A percentile compares a stretch with the other conserved stretches of the same genome.
Conservation (phyloP, 768 basidiomycete genomes). For the Suillus lakei region DNA sequence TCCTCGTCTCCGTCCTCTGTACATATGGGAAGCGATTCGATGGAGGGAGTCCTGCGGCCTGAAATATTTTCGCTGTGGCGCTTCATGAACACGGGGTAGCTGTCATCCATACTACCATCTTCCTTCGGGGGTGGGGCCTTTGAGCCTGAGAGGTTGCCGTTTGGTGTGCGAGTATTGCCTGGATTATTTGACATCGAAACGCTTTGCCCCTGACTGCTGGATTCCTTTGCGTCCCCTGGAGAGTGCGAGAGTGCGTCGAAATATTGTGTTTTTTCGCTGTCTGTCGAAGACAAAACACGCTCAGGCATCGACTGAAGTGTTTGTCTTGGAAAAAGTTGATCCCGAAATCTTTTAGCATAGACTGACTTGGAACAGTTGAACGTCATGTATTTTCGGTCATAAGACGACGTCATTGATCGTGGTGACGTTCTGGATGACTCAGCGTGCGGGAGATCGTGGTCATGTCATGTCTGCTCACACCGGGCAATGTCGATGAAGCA, state of each 20-base stretch:
- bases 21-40: conserved; percentile 29
- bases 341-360: background rate
- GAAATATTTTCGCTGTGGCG: background rate
- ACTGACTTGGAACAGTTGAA: background rate
- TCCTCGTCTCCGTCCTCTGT: conserved; percentile 12
- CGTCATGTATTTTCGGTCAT: background rate
- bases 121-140: background rate
- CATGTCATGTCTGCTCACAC: background rate
- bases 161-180: conserved; percentile 5
- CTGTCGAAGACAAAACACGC: conserved; percentile 11
- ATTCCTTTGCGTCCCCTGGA: background rate
- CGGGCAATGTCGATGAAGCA: background rate
- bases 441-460: background rate
- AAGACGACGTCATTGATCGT: background rate
- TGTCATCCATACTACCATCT: background rate
- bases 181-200: background rate
- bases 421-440: background rate
- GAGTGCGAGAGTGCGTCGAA: conserved; percentile 46
- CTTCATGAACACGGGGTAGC: background rate
- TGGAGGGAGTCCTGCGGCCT: conserved; percentile 18
- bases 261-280: conserved; percentile 44
- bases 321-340: background rate
- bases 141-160: background rate
- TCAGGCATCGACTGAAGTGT: background rate
- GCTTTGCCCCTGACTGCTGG: background rate